These are phyloP conservation scores for Dovyalis caffra DNA, from an alignment of 345 rosid species.

Conservation along the genomic window DNA sequence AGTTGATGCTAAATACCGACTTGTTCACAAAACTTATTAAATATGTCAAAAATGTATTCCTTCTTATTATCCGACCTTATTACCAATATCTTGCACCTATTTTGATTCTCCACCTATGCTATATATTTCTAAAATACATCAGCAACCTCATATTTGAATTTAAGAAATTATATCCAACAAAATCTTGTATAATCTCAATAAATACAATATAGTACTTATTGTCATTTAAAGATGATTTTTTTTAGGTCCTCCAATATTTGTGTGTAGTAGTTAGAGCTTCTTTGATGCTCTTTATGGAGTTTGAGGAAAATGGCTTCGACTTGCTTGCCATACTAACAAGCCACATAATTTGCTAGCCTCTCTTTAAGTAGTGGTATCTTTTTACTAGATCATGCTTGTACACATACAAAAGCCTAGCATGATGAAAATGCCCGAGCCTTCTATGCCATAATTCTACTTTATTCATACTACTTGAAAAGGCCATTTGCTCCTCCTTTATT, in stretches of 20 bases:
- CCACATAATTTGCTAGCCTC: neutral
- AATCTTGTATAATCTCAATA: neutral
- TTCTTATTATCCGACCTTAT: too few relatives aligned
- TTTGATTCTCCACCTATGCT: too few relatives aligned
- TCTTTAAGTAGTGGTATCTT: neutral
- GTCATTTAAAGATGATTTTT: neutral
- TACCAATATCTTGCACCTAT: neutral
- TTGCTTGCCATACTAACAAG: neutral
- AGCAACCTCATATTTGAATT: too few relatives aligned
- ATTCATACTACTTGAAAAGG: neutral
- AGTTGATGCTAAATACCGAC: neutral
- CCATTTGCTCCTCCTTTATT: neutral
- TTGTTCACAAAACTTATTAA: too few relatives aligned
- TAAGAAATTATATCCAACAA: too few relatives aligned
- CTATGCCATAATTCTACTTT: neutral
- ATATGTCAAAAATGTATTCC: too few relatives aligned
- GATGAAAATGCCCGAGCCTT: neutral
- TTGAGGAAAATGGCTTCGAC: accelerated
- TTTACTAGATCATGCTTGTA: neutral
- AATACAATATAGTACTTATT: neutral
- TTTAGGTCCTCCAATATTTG: neutral
- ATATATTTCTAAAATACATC: neutral
- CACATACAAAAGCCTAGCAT: neutral
- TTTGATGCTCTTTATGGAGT: too few relatives aligned
- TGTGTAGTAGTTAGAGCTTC: neutral